These are phyloP conservation scores for Orbilia brochopaga DNA, from an alignment of 2,329 filamentous ascomycete genomes.

Conservation along the genomic window DNA sequence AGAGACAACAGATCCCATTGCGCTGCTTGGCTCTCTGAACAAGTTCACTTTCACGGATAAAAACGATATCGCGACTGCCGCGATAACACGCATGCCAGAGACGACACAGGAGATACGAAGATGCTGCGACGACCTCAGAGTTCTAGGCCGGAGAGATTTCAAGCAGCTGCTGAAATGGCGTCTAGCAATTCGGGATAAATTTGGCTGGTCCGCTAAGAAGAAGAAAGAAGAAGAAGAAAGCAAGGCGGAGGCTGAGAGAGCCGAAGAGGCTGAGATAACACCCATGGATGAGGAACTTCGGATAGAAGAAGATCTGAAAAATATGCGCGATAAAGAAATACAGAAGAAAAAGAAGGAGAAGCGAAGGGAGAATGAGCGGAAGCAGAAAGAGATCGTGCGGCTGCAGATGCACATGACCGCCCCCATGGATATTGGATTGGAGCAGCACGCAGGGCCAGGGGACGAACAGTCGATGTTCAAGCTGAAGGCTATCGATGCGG, in stretches of 20 bases:
- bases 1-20: slow-evolving; percentile 89
- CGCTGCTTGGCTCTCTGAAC: slow-evolving; percentile 85
- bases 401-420: slow-evolving; percentile 98
- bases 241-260: slow-evolving; percentile 57
- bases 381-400: slow-evolving; percentile 90
- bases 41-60: slow-evolving; percentile 80
- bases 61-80: slow-evolving; percentile 82
- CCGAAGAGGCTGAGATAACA: slow-evolving; percentile 76
- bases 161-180: slow-evolving; percentile 88
- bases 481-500: slow-evolving; percentile 79
- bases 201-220: slow-evolving; percentile 83
- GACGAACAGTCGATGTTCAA: slow-evolving; percentile 86
- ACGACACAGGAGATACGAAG: slow-evolving; percentile 81
- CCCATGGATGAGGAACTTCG: slow-evolving; percentile 93
- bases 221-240: slow-evolving; percentile 59
- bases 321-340: slow-evolving; percentile 77
- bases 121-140: slow-evolving; percentile 83
- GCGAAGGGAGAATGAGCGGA: slow-evolving; percentile 87
- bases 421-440: slow-evolving; percentile 93
- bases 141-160: slow-evolving; percentile 93
- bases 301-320: slow-evolving; percentile 85
- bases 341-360: slow-evolving; percentile 81
- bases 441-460: slow-evolving; percentile 73
- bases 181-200: slow-evolving; percentile 84
- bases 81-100: slow-evolving; percentile 82